phyloP scores from a whole-genome alignment of 2,329 filamentous ascomycete genomes.

The Aspergillus brasiliensis region DNA sequence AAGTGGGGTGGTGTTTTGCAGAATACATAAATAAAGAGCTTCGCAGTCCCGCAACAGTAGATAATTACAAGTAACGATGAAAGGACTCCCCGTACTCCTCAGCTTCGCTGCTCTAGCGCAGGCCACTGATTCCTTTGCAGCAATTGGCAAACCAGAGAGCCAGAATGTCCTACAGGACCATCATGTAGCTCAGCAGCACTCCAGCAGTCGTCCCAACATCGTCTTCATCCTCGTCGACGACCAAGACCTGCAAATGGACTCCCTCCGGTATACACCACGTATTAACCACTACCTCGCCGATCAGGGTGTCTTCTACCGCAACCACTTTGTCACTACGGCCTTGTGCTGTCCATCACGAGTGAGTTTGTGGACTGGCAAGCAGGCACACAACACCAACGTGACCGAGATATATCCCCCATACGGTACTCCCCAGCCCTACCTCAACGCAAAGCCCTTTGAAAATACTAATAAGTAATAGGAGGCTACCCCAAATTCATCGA shows the following conservation, averaged over 20 bases:
- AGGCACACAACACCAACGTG: conserved; percentile 69
- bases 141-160: no score
- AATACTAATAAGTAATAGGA: conserved; percentile 26
- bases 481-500: conserved; percentile 55
- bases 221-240: conserved; percentile 69
- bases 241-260: conserved; percentile 63
- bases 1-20: no score
- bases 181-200: not conserved
- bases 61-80: not conserved
- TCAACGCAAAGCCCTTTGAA: not conserved
- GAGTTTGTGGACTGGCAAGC: conserved; percentile 63
- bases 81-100: not conserved
- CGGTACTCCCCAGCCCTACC: conserved; percentile 29
- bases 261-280: conserved; percentile 62
- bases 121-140: not conserved
- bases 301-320: conserved; percentile 59
- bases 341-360: conserved; percentile 68
- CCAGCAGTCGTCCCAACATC: conserved; percentile 52
- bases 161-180: not conserved
- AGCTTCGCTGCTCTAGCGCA: not conserved
- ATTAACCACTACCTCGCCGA: conserved; percentile 55
- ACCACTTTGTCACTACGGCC: conserved; percentile 67
- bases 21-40: no score
- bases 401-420: conserved; percentile 57
- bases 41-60: not conserved